These are phyloP conservation scores for Sanguinoderma infundibulare DNA, from an alignment of 1,284 basidiomycete species.

Conservation along the genomic window DNA sequence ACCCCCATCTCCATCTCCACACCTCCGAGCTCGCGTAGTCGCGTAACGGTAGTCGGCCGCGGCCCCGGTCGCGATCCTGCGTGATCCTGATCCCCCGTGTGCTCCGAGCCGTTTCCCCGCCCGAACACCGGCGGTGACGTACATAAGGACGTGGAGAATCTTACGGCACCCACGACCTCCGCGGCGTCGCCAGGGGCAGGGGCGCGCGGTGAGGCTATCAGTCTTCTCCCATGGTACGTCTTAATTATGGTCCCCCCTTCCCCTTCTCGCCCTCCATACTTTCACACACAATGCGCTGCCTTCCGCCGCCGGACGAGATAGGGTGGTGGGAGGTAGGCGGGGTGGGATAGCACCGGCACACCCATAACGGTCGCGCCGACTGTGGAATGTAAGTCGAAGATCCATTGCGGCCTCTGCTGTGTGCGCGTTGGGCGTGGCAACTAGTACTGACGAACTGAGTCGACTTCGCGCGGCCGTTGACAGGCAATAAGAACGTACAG, in stretches of 20 bases:
- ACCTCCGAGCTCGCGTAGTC: not conserved
- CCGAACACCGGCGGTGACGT: not conserved
- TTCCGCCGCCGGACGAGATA: not conserved
- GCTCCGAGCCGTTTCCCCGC: not conserved
- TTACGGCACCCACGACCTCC: not conserved
- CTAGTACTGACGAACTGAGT: not conserved
- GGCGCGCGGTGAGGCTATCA: not conserved
- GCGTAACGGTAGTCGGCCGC: too few species aligned
- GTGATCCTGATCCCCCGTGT: not conserved
- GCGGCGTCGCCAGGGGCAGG: not conserved
- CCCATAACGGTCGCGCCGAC: not conserved
- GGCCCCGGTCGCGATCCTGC: constrained; percentile 6
- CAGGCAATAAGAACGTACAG: not conserved
- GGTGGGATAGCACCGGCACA: not conserved
- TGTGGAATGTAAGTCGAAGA: not conserved
- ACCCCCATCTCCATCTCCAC: not conserved
- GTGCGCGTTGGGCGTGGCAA: not conserved
- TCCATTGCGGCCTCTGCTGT: not conserved
- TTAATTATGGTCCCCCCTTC: too few species aligned
- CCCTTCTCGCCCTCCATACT: not conserved
- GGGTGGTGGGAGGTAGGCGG: too few species aligned
- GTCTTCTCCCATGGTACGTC: not conserved
- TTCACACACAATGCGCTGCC: not conserved
- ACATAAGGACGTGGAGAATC: not conserved
- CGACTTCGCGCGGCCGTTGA: not conserved